phyloP scores from a whole-genome alignment of 192 early-diverging fungal genomes.

The Backusella tarrabulga region DNA sequence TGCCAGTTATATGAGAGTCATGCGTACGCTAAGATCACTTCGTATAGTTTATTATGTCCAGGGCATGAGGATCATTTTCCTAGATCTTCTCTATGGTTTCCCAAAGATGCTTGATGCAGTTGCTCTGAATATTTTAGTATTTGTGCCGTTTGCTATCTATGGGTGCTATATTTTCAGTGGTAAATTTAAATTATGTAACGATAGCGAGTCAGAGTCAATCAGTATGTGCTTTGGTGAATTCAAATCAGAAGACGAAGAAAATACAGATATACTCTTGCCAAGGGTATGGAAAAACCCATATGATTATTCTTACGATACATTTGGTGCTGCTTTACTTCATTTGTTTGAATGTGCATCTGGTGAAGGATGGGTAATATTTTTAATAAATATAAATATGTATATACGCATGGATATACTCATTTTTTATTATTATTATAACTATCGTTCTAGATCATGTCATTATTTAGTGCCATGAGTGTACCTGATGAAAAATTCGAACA shows the following conservation, averaged over 20 bases:
- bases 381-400: neutral
- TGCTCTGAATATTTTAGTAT: slow-evolving; percentile 19
- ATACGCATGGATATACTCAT: neutral
- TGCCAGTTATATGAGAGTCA: neutral
- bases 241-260: neutral
- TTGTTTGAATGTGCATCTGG: slow-evolving; percentile 26
- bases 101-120: slow-evolving; percentile 25
- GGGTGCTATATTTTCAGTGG: slow-evolving; percentile 25
- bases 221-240: slow-evolving; percentile 22
- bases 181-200: slow-evolving; percentile 22
- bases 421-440: neutral
- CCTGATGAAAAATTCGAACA: neutral
- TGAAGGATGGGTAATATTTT: slow-evolving; percentile 28
- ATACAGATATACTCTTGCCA: slow-evolving; percentile 9
- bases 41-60: slow-evolving; percentile 20
- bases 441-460: slow-evolving; percentile 12
- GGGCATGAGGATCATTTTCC: slow-evolving; percentile 17
- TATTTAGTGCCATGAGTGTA: slow-evolving; percentile 32
- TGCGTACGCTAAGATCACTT: slow-evolving; percentile 16
- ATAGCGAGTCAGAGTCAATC: neutral
- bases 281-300: slow-evolving; percentile 30
- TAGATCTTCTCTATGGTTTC: slow-evolving; percentile 25
- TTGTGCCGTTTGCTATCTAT: slow-evolving; percentile 34
- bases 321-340: slow-evolving; percentile 19
- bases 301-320: slow-evolving; percentile 22